Base-by-base conservation (phyloP, 768 basidiomycete genomes). In the Cytidiella melzeri region DNA sequence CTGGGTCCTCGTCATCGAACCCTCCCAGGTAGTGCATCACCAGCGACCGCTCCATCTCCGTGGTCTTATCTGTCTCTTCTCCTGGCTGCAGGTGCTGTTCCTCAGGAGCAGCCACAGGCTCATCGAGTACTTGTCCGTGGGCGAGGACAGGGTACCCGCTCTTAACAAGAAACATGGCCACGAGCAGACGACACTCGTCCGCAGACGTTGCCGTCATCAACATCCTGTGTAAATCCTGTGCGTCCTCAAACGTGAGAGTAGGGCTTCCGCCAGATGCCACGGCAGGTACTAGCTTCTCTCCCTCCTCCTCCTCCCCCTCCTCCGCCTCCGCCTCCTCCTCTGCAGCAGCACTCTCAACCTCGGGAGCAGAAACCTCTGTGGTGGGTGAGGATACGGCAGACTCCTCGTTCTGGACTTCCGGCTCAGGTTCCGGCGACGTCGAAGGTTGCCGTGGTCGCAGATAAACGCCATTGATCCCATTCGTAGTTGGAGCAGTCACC, bases 171-270 rank as follows among this genome's bases (percentile, higher is more conserved):
- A 88, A 86, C 72, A 91, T 87, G 54, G 90, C 84, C 24, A 92
- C 73, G 49, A 94, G 81, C 38, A 93, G 70, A 44, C 87, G 86
- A 61, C 91, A 92, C 69, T 95, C 92, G 52, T 84, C 81, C 41
- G 78, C 86, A 38, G 75, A 81, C 1, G 84, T 84, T 12, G 92
- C 90, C 43, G 69, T 76, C 7, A 75, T 65, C 15, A 94, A 66
- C 49, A 87, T 70, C 18, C 73, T 72, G 26, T 86, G 81, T 69
- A 95, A 76, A 44, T 90, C 83, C 10, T 72, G 68, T 21, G 83
- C 76, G 49, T 82, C 71, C 25, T 69, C 62, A 36, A 73, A 69
- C 34, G 73, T 55, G 19, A 79, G 51, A 34, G 66, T 55, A 15
- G 64, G 58, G n/a, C 64, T 25, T 28, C 64, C 21, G 18, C 25